Evolutionary conservation across 768 basidiomycete genomes (phyloP).

Genomic region (Serpula lacrymans): DNA sequence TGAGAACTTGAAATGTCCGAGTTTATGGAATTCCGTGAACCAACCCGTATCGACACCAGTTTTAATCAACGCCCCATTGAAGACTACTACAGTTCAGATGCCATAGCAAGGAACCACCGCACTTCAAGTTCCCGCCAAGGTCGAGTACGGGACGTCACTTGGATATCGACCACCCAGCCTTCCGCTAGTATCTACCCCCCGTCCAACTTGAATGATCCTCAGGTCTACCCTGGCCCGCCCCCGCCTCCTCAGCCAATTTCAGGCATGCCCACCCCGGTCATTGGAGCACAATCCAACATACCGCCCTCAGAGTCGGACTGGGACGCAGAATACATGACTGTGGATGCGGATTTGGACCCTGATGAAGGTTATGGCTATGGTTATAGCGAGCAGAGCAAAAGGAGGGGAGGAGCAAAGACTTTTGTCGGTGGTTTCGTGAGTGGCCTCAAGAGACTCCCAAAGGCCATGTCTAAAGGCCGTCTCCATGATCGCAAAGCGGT

Average conservation of each 20-base stretch:
- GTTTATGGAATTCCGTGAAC: slow-evolving; percentile 13
- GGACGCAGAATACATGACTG: slow-evolving; percentile 32
- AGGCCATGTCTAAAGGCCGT: slow-evolving; percentile 30
- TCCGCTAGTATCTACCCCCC: too few species aligned
- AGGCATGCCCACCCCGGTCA: slow-evolving; percentile 23
- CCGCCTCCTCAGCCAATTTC: slow-evolving; percentile 16
- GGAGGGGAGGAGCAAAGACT: slow-evolving; percentile 28
- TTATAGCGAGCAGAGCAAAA: slow-evolving; percentile 18
- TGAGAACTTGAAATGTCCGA: slow-evolving; percentile 17
- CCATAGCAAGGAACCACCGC: slow-evolving; percentile 21
- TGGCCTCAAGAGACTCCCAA: slow-evolving; percentile 27
- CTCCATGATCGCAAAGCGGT: slow-evolving; percentile 20
- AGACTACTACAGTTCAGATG: slow-evolving; percentile 19
- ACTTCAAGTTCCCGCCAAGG: slow-evolving; percentile 20
- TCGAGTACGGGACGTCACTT: slow-evolving; percentile 28
- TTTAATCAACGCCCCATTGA: slow-evolving; percentile 22
- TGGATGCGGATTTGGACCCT: slow-evolving; percentile 20
- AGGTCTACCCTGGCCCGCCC: slow-evolving; percentile 19
- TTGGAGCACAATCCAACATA: slow-evolving; percentile 23
- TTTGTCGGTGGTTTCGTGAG: slow-evolving; percentile 28
- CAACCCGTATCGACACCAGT: slow-evolving; percentile 23
- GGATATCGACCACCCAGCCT: slow-evolving; percentile 25
- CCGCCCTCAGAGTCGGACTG: slow-evolving; percentile 29
- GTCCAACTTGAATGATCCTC: slow-evolving; percentile 23
- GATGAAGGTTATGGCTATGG: slow-evolving; percentile 20